Conservation (phyloP, 306 rosid genomes). For the Rosa rugosa region DNA sequence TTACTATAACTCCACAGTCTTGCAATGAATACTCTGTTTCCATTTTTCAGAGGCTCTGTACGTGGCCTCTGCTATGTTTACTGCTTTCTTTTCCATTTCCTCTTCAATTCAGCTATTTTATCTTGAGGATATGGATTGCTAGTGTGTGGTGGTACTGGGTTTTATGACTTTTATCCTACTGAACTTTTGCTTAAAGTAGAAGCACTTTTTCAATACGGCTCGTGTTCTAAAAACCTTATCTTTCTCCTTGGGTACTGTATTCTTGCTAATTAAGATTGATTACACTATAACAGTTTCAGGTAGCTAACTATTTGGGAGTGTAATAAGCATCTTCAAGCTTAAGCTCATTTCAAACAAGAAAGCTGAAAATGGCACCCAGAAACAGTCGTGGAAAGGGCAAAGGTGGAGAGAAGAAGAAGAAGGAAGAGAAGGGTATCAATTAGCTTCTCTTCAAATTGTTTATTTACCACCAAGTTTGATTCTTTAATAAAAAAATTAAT, state of each 20-base stretch:
- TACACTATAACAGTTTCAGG: not conserved
- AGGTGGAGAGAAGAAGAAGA: conserved; percentile 88
- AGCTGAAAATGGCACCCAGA: conserved; percentile 80
- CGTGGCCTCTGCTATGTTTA: not conserved
- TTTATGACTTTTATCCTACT: not conserved
- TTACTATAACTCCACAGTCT: not conserved
- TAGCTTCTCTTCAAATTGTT: not conserved
- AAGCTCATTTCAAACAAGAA: conserved; percentile 11
- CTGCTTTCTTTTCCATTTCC: not conserved
- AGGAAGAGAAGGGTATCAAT: conserved; percentile 73
- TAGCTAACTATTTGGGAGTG: not conserved
- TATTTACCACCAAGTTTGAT: not conserved
- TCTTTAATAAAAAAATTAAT: not conserved
- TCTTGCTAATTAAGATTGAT: not conserved
- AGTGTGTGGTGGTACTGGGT: conserved; percentile 5
- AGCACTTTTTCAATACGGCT: not conserved
- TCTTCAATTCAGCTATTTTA: not conserved
- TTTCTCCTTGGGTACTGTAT: not conserved
- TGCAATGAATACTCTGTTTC: conserved; percentile 5
- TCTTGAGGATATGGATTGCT: not conserved
- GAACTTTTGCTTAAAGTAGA: conserved; percentile 1
- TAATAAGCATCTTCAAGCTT: conserved; percentile 23
- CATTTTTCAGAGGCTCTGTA: not conserved
- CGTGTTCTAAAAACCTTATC: not conserved
- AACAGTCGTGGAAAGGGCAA: conserved; percentile 81